These are phyloP conservation scores for Chlamydomonas sphaeroides DNA, from an alignment of 139 green algal species.

Conservation along the genomic window DNA sequence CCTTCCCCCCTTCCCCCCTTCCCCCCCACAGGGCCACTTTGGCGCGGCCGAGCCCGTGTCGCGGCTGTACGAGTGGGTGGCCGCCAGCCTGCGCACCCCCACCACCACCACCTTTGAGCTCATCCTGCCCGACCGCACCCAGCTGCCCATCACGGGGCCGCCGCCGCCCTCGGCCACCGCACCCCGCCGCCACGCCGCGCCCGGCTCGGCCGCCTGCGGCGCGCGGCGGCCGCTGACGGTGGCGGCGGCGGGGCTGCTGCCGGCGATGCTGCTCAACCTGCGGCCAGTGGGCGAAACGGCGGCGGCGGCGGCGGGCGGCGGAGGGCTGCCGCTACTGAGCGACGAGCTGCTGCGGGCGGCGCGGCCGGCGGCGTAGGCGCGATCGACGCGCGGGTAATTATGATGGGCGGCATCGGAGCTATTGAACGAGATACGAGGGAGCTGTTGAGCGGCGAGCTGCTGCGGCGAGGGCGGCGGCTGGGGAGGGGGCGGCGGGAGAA, in stretches of 20 bases:
- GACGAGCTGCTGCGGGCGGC: conserved; percentile 13
- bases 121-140: conserved; percentile 60
- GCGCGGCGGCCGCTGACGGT: conserved; percentile 7
- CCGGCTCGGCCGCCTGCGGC: not conserved
- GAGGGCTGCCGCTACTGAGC: conserved; percentile 14
- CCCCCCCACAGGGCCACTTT: conserved; percentile 72
- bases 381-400: too few relatives aligned
- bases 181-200: not conserved
- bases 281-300: conserved; percentile 9
- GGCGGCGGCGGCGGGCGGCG: not conserved
- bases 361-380: too few relatives aligned
- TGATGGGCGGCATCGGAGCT: too few relatives aligned
- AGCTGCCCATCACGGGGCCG: conserved; percentile 33
- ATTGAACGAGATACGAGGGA: too few relatives aligned
- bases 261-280: conserved; percentile 3
- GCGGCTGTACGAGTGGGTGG: conserved; percentile 75
- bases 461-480: too few relatives aligned
- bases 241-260: not conserved
- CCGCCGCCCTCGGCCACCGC: conserved; percentile 16
- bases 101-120: conserved; percentile 69
- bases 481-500: too few relatives aligned
- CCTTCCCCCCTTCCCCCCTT: not conserved
- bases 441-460: too few relatives aligned
- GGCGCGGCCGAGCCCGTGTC: conserved; percentile 61
- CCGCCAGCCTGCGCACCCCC: conserved; percentile 54